Conservation (phyloP, 2,329 filamentous ascomycete genomes). For the Aspergillus versicolor region DNA sequence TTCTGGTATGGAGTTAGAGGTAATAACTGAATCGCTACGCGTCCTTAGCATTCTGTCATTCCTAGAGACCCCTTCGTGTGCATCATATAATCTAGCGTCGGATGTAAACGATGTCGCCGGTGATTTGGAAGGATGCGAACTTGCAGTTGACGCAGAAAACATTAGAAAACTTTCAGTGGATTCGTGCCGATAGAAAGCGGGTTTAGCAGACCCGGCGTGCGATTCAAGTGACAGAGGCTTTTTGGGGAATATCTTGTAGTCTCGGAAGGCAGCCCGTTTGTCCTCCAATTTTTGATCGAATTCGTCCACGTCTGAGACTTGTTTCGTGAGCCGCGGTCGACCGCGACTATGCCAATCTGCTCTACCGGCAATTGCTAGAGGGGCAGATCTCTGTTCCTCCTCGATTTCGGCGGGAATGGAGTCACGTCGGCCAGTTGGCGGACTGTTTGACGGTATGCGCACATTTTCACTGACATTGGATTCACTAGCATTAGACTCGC, state of each 20-base stretch:
- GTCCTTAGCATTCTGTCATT: slow-evolving; percentile 2
- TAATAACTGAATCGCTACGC: slow-evolving; percentile 12
- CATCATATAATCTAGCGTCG: slow-evolving; percentile 26
- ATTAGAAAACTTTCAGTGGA: slow-evolving; percentile 63
- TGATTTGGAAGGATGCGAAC: slow-evolving; percentile 54
- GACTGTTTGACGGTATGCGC: slow-evolving; percentile 20
- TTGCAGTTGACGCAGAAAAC: slow-evolving; percentile 62
- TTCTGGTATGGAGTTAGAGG: slow-evolving; percentile 14
- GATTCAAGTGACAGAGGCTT: slow-evolving; percentile 51
- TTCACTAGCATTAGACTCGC: slow-evolving; percentile 27
- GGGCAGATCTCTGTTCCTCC: slow-evolving; percentile 40
- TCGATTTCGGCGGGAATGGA: slow-evolving; percentile 21
- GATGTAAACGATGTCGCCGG: slow-evolving; percentile 52
- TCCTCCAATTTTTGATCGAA: slow-evolving; percentile 43
- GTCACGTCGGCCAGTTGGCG: slow-evolving; percentile 25
- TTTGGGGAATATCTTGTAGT: slow-evolving; percentile 52
- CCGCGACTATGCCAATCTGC: slow-evolving; percentile 37
- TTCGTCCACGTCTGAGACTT: slow-evolving; percentile 35
- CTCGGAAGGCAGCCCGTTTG: slow-evolving; percentile 42
- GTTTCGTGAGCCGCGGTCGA: slow-evolving; percentile 26
- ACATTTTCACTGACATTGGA: slow-evolving; percentile 27
- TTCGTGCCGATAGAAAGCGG: slow-evolving; percentile 51
- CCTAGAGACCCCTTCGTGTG: slow-evolving; percentile 11
- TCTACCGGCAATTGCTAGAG: slow-evolving; percentile 39
- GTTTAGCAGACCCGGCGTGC: slow-evolving; percentile 28